These are phyloP conservation scores for Cercospora sesami DNA, from an alignment of 2,329 filamentous ascomycete genomes.

Conservation along the genomic window DNA sequence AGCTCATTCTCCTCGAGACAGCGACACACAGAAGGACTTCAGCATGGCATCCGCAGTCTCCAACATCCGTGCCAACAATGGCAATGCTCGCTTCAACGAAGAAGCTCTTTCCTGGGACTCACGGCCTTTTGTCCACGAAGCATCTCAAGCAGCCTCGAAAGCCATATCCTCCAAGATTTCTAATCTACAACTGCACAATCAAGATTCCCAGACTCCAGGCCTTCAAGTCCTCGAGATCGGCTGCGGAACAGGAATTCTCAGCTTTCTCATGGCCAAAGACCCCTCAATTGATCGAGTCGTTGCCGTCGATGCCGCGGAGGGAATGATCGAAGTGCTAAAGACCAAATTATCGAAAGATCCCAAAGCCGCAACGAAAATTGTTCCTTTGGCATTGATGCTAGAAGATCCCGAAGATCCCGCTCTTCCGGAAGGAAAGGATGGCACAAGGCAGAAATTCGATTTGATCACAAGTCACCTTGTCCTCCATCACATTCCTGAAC, in stretches of 20 bases:
- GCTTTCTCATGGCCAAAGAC: constrained; percentile 28
- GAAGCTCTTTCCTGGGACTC: constrained; percentile 33
- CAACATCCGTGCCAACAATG: constrained; percentile 21
- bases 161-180: constrained; percentile 23
- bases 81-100: constrained; percentile 31
- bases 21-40: background rate
- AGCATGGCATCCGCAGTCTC: constrained; percentile 32
- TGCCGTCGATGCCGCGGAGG: constrained; percentile 31
- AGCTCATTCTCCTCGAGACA: background rate
- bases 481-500: constrained; percentile 31
- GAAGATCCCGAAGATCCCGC: constrained; percentile 30
- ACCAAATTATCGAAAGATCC: constrained; percentile 23
- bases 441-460: constrained; percentile 29
- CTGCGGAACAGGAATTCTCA: constrained; percentile 32
- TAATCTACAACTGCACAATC: background rate
- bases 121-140: constrained; percentile 31
- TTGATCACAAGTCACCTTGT: constrained; percentile 33
- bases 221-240: constrained; percentile 32
- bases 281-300: constrained; percentile 24
- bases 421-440: constrained; percentile 21
- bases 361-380: constrained; percentile 26
- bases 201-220: background rate
- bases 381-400: constrained; percentile 29
- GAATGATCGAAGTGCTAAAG: constrained; percentile 33
- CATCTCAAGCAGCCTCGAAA: constrained; percentile 24